Evolutionary conservation across 495 filamentous ascomycete genomes (phyloP), one percentile per base, ranked within the genome.

Genomic region (Talaromyces stipitatus): DNA sequence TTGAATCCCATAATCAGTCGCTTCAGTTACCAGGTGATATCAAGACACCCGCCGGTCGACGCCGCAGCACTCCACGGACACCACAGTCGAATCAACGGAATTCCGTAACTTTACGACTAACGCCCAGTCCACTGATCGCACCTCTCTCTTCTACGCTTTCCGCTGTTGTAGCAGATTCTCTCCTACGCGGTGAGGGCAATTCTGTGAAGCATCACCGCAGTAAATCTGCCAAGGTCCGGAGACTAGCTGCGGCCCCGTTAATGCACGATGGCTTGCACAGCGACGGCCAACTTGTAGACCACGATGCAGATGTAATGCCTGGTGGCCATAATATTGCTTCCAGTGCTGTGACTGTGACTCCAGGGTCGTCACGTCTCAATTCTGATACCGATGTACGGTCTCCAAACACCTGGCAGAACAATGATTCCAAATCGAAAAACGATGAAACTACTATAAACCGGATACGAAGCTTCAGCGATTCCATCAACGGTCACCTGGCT

Each of bases 161-260:
- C 64, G 82, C 78, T 2, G 77, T 85, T 2, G 81, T 85, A 5
- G 84, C 83, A 4, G 85, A 89, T 60, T 78, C 80, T 18, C 63
- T 85, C 4, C 77, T 81, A 26, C 77, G 81, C 9, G 80, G 80
- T 23, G 72, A 78, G 54, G 67, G 64, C 22, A 73, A 64, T 32
- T 68, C 72, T n/a, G 62, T n/a, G 20, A 30, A 46, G 9, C 55
- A 51, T 8, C 14, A 36, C 27, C 47, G 45, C 20, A 57, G 55
- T 10, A 57, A 36, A 20, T 50, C 45, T 41, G 43, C 10, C 11
- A 57, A 18, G 23, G 23, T 16, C 7, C 26, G 55, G 20, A 32
- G 47, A n/a, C 28, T 36, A 16, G 55, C 24, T 33, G 36, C 54
- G n/a, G 54, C 54, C 9, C 28, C 45, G 16, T n/a, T 50, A 7